Conservation (phyloP, 2,329 filamentous ascomycete genomes). For the Aureobasidium lini region DNA sequence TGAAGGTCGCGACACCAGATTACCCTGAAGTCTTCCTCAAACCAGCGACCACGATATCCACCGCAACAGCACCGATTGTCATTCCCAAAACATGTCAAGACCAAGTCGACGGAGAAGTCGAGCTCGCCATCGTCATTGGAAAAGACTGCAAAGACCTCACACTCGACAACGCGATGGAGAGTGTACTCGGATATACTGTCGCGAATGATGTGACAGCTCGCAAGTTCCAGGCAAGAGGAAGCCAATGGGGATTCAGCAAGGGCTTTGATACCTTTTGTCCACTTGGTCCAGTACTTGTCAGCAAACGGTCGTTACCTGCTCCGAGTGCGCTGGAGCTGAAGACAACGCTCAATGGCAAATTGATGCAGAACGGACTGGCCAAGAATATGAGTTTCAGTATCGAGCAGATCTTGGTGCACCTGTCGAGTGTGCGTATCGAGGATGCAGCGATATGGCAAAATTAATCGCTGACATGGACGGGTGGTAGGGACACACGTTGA, state of each 20-base stretch:
- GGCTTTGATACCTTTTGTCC: slow-evolving; percentile 52
- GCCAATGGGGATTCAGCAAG: slow-evolving; percentile 52
- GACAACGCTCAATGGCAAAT: slow-evolving; percentile 42
- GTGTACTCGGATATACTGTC: slow-evolving; percentile 47
- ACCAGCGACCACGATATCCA: not conserved
- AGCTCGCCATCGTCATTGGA: slow-evolving; percentile 41
- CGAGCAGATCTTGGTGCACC: slow-evolving; percentile 33
- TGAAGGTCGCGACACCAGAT: not conserved
- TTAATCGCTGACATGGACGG: not conserved
- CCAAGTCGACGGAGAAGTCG: not conserved
- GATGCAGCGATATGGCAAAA: not conserved
- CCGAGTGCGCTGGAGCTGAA: slow-evolving; percentile 36
- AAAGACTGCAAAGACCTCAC: slow-evolving; percentile 45
- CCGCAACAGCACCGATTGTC: not conserved
- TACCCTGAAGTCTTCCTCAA: not conserved
- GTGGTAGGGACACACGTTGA: slow-evolving; percentile 28
- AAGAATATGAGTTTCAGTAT: slow-evolving; percentile 38
- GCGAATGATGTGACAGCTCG: slow-evolving; percentile 51
- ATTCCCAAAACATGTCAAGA: not conserved
- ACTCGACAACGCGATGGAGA: slow-evolving; percentile 37
- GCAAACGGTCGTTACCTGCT: slow-evolving; percentile 35
- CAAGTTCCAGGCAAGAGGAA: slow-evolving; percentile 47
- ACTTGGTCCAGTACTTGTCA: slow-evolving; percentile 44
- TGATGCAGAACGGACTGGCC: slow-evolving; percentile 36
- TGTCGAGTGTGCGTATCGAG: slow-evolving; percentile 33